Evolutionary conservation across 2,329 filamentous ascomycete species (phyloP).

Genomic region (Colletotrichum sp.): DNA sequence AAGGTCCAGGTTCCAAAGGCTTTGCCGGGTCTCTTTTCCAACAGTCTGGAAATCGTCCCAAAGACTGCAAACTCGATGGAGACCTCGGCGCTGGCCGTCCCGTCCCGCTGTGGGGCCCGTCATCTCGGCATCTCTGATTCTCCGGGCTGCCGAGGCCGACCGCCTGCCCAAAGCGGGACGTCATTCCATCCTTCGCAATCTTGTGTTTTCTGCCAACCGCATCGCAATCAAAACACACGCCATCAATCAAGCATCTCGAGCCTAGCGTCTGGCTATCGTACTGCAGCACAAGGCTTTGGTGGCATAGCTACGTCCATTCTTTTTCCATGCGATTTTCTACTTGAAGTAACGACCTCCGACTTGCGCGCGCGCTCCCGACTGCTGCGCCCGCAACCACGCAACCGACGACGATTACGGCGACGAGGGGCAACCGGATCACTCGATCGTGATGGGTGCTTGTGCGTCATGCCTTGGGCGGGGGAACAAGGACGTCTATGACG

Average conservation of each 20-base stretch:
- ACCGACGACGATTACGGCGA: neutral
- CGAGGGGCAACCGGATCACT: neutral
- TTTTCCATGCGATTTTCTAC: neutral
- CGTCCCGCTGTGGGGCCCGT: slow-evolving; percentile 14
- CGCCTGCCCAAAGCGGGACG: slow-evolving; percentile 11
- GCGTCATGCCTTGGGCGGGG: slow-evolving; percentile 63
- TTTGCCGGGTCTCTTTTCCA: slow-evolving; percentile 9
- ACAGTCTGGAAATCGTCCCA: slow-evolving; percentile 13
- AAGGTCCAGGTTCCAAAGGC: slow-evolving; percentile 20
- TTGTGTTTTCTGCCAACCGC: slow-evolving; percentile 26
- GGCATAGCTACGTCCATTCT: slow-evolving; percentile 11
- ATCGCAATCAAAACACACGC: slow-evolving; percentile 14
- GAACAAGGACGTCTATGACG: slow-evolving; percentile 57
- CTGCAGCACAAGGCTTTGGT: neutral
- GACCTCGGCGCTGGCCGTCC: slow-evolving; percentile 19
- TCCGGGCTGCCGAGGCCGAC: neutral
- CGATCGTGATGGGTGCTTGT: slow-evolving; percentile 61
- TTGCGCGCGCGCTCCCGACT: neutral
- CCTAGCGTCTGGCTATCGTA: slow-evolving; percentile 1
- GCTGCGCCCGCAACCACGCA: neutral
- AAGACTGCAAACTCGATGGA: slow-evolving; percentile 13
- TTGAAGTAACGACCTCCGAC: neutral
- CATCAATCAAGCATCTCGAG: neutral
- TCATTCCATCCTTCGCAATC: slow-evolving; percentile 18
- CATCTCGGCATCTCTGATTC: neutral